A percentile compares a stretch with the other conserved stretches of the same genome.
Evolutionary conservation across 352 stramenopile species (phyloP).

Genomic region (Thalassiosira ordinaria): DNA sequence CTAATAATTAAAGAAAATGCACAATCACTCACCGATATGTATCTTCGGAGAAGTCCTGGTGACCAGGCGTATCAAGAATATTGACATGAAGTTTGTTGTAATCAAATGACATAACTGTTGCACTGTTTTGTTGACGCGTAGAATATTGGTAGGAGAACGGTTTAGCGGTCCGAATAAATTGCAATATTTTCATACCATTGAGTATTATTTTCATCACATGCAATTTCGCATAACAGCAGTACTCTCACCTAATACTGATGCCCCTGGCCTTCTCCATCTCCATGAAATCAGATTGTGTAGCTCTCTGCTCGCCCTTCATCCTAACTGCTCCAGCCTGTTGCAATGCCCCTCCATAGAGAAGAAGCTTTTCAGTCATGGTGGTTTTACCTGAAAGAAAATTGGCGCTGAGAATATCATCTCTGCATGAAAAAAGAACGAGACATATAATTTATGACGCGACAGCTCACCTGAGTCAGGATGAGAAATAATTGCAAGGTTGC

Average conservation of each 20-base stretch:
- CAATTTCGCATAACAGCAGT: too few relatives aligned
- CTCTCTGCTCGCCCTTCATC: slow-evolving; percentile 87
- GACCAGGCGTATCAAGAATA: slow-evolving; percentile 87
- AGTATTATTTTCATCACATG: too few relatives aligned
- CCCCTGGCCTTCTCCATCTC: slow-evolving; percentile 89
- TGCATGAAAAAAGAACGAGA: too few relatives aligned
- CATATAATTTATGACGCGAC: background rate
- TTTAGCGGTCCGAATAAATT: too few relatives aligned
- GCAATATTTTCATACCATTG: too few relatives aligned
- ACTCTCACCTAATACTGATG: slow-evolving; percentile 85
- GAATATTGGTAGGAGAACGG: slow-evolving; percentile 3
- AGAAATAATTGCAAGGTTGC: slow-evolving; percentile 90
- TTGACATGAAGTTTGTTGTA: slow-evolving; percentile 85
- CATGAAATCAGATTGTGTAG: slow-evolving; percentile 89
- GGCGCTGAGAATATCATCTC: background rate
- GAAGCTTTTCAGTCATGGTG: slow-evolving; percentile 90
- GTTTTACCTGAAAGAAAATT: slow-evolving; percentile 80
- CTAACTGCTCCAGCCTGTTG: slow-evolving; percentile 87
- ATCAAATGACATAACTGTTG: slow-evolving; percentile 89
- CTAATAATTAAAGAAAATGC: background rate
- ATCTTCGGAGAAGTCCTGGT: slow-evolving; percentile 90
- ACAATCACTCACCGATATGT: slow-evolving; percentile 79
- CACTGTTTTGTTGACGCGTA: slow-evolving; percentile 39
- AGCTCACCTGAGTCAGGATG: slow-evolving; percentile 85
- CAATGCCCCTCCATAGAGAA: slow-evolving; percentile 88